Percentiles rank a stretch among this genome's conserved stretches.
Evolutionary conservation across 176 grass and related monocot species (phyloP).

Genomic region (Thinopyrum elongatum): DNA sequence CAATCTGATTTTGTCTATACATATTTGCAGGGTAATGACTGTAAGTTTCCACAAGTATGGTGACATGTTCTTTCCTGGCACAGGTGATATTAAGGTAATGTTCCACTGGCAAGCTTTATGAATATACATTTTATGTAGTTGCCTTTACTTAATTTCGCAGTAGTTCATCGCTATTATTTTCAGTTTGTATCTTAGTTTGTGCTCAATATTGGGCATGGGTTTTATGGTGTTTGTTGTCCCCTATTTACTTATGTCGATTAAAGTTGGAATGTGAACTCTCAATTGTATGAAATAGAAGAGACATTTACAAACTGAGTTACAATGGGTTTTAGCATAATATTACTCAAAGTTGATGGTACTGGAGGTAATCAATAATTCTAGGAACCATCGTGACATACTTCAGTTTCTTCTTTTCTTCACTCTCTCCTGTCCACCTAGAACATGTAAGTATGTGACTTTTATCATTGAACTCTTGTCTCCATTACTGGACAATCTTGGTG

Average conservation of each 20-base stretch:
- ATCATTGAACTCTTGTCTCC: not conserved
- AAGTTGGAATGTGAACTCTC: not conserved
- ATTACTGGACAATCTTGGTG: not conserved
- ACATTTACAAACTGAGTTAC: not conserved
- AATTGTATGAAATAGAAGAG: not conserved
- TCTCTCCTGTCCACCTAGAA: not conserved
- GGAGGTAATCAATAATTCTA: not conserved
- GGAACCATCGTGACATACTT: not conserved
- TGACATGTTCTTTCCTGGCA: conserved; percentile 95
- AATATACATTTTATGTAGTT: not conserved
- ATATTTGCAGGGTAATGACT: conserved; percentile 87
- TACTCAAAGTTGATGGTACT: conserved; percentile 7
- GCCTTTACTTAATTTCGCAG: not conserved
- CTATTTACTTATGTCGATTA: not conserved
- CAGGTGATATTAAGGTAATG: conserved; percentile 90
- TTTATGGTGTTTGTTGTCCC: not conserved
- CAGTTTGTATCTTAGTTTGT: not conserved
- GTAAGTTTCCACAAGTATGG: conserved; percentile 98
- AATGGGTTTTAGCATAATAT: not conserved
- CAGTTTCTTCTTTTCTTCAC: not conserved
- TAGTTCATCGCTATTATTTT: not conserved
- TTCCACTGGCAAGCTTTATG: not conserved
- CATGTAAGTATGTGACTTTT: not conserved
- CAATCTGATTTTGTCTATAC: conserved; percentile 10
- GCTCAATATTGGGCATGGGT: conserved; percentile 4